These are phyloP conservation scores for Mucor irregularis DNA, from an alignment of 371 early-diverging fungal genomes.

Conservation along the genomic window DNA sequence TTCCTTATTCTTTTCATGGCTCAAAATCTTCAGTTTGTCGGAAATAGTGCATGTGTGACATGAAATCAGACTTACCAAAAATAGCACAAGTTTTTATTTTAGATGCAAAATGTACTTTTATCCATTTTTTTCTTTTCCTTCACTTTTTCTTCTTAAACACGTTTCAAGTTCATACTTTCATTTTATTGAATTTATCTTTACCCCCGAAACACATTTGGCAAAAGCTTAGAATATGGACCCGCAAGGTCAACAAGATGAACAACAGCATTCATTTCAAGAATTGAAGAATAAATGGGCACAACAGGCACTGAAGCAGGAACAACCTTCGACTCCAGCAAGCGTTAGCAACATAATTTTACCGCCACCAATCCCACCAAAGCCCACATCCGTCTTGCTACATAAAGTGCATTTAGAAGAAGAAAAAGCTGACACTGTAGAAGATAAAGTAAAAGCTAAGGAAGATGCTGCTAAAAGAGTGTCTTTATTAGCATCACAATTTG, in stretches of 20 bases:
- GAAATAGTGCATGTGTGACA: too few relatives aligned
- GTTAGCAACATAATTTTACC: not conserved
- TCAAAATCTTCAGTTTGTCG: too few relatives aligned
- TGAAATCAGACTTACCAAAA: too few relatives aligned
- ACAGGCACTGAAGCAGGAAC: slow-evolving; percentile 4
- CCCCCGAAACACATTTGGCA: too few relatives aligned
- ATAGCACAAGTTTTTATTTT: too few relatives aligned
- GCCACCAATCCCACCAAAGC: slow-evolving; percentile 32
- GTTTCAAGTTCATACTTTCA: too few relatives aligned
- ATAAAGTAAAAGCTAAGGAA: not conserved
- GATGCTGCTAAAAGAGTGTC: slow-evolving; percentile 3
- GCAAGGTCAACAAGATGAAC: slow-evolving; percentile 9
- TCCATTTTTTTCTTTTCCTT: too few relatives aligned
- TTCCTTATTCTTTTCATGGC: too few relatives aligned
- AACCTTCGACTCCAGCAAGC: not conserved
- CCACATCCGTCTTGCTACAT: slow-evolving; percentile 2
- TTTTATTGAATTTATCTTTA: too few relatives aligned
- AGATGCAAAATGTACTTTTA: too few relatives aligned
- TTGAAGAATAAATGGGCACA: slow-evolving; percentile 28
- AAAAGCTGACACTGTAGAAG: not conserved
- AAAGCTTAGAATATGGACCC: too few relatives aligned
- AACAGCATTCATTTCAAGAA: slow-evolving; percentile 23
- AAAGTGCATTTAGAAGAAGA: not conserved
- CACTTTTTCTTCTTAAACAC: too few relatives aligned
- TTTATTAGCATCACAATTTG: slow-evolving; percentile 12